Evolutionary conservation across 2,329 filamentous ascomycete species (phyloP).

Genomic region (Colletotrichum coccodes): DNA sequence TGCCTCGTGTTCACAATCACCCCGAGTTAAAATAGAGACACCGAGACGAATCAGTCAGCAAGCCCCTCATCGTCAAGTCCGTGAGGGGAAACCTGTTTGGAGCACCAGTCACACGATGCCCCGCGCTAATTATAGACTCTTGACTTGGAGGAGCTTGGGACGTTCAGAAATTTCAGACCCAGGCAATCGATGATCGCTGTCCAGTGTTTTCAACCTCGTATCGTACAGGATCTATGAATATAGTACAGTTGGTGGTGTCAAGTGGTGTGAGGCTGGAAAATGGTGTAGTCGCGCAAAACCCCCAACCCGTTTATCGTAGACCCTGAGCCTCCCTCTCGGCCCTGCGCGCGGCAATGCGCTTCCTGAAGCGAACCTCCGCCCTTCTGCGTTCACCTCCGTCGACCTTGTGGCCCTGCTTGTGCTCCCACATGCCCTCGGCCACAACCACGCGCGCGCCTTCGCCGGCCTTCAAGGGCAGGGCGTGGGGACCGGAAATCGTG

Average conservation of each 20-base stretch:
- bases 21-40: neutral
- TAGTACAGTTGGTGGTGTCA: constrained; percentile 33
- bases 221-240: constrained; percentile 32
- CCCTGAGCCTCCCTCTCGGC: constrained; percentile 64
- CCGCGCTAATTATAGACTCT: constrained; percentile 1
- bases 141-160: neutral
- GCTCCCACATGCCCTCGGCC: constrained; percentile 93
- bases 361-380: constrained; percentile 88
- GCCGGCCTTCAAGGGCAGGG: constrained; percentile 74
- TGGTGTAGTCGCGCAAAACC: neutral
- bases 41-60: neutral
- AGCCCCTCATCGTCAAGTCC: neutral
- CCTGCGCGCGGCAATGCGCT: constrained; percentile 80
- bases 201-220: constrained; percentile 26
- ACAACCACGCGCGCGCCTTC: constrained; percentile 74
- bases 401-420: constrained; percentile 87
- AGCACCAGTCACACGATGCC: neutral
- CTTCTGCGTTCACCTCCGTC: constrained; percentile 94
- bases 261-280: constrained; percentile 24
- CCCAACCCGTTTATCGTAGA: constrained; percentile 16
- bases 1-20: neutral
- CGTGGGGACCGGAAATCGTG: constrained; percentile 79
- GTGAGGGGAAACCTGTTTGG: neutral
- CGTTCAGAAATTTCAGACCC: neutral
- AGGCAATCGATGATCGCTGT: constrained; percentile 15